phyloP scores from a whole-genome alignment of 371 early-diverging fungal species.

The Circinella minor region DNA sequence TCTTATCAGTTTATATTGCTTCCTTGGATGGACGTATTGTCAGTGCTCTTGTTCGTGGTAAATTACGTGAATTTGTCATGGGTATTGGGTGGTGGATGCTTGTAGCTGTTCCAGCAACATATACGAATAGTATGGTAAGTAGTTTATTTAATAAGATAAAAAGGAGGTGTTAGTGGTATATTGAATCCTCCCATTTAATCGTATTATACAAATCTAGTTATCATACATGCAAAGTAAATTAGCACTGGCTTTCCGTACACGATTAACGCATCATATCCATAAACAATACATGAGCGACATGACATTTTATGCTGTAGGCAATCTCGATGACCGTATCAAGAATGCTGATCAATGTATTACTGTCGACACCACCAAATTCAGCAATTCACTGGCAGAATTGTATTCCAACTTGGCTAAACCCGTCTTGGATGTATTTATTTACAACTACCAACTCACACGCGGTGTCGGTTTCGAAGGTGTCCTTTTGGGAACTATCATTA shows the following conservation, averaged over 20 bases:
- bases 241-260: conserved; percentile 84
- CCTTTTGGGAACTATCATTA: conserved; percentile 66
- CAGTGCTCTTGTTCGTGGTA: conserved; percentile 82
- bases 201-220: conserved; percentile 34
- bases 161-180: background rate
- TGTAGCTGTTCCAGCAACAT: conserved; percentile 93
- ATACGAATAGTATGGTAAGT: conserved; percentile 93
- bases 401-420: conserved; percentile 91
- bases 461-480: conserved; percentile 83
- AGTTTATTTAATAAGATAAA: background rate
- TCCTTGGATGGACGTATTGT: conserved; percentile 94
- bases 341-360: conserved; percentile 93
- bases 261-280: conserved; percentile 85
- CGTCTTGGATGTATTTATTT: conserved; percentile 84
- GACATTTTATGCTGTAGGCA: conserved; percentile 85
- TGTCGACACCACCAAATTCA: conserved; percentile 88
- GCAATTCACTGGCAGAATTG: conserved; percentile 74
- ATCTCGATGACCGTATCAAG: conserved; percentile 84
- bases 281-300: conserved; percentile 83
- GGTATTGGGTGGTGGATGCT: conserved; percentile 91
- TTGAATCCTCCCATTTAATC: too few relatives aligned
- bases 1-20: conserved; percentile 87
- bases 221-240: conserved; percentile 87
- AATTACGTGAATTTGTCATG: conserved; percentile 75
- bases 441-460: conserved; percentile 81